A percentile compares a stretch with the other conserved stretches of the same genome.
These are phyloP conservation scores for Termitomyces eurrhizus DNA, from an alignment of 768 basidiomycete genomes.

Conservation along the genomic window DNA sequence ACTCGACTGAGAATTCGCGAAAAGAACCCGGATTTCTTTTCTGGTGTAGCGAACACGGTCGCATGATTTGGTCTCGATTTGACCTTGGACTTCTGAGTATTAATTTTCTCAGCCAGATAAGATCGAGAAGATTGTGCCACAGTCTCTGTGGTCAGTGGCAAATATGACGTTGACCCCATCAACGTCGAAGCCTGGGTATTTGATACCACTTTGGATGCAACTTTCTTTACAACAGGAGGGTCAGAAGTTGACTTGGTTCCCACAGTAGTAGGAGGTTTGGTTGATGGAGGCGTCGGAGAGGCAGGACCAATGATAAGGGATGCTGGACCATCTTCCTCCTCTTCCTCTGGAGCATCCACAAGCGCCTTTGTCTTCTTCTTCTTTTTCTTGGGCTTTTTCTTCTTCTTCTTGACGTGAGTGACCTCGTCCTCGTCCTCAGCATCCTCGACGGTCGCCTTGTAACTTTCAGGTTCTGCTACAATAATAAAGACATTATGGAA, in stretches of 20 bases:
- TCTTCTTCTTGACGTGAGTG: conserved; percentile 36
- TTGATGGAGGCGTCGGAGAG: conserved; percentile 13
- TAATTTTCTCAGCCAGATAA: conserved; percentile 53
- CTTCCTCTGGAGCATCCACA: conserved; percentile 17
- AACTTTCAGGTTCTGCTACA: conserved; percentile 24
- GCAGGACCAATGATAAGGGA: conserved; percentile 18
- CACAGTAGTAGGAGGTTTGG: conserved; percentile 1
- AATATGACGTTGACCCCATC: conserved; percentile 26
- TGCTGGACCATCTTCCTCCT: conserved; percentile 8
- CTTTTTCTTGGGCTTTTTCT: conserved; percentile 69
- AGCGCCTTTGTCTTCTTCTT: conserved; percentile 54
- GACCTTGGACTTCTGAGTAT: conserved; percentile 54
- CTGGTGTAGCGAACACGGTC: conserved; percentile 39
- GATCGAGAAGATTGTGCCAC: conserved; percentile 67
- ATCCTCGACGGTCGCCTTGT: conserved; percentile 62
- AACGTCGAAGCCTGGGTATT: conserved; percentile 20
- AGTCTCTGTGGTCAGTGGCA: conserved; percentile 39
- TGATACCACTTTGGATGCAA: conserved; percentile 14
- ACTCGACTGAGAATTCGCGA: conserved; percentile 36
- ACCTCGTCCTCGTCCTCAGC: conserved; percentile 66
- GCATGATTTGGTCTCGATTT: conserved; percentile 66
- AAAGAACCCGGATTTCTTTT: conserved; percentile 45
- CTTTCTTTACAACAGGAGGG: conserved; percentile 19
- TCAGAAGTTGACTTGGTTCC: conserved; percentile 14
- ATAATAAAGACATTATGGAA: neutral